Evolutionary conservation across 2,329 filamentous ascomycete species (phyloP).

Genomic region (Penicillium sp.): DNA sequence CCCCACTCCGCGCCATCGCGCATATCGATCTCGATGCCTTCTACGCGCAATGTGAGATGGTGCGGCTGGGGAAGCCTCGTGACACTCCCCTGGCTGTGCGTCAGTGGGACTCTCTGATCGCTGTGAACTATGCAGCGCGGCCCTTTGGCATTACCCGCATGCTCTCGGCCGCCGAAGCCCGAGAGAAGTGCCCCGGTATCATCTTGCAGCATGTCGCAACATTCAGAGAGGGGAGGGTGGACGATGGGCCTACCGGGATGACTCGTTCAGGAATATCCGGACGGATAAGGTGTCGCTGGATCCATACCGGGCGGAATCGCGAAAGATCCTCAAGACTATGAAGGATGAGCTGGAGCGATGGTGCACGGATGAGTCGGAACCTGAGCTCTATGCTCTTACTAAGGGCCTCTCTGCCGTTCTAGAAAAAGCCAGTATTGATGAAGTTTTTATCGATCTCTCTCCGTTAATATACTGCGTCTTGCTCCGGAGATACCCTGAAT

Average conservation of each 20-base stretch:
- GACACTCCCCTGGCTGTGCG: constrained; percentile 84
- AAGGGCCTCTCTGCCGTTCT: constrained; percentile 50
- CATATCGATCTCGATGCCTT: constrained; percentile 97
- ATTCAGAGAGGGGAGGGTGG: constrained; percentile 78
- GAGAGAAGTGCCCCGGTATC: constrained; percentile 77
- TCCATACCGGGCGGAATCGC: constrained; percentile 79
- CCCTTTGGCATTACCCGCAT: constrained; percentile 73
- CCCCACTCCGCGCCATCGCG: constrained; percentile 77
- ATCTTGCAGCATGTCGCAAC: constrained; percentile 90
- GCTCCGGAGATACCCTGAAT: constrained; percentile 69
- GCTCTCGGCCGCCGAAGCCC: constrained; percentile 73
- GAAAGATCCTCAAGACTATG: constrained; percentile 73
- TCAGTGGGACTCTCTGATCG: constrained; percentile 93
- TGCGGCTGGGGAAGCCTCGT: constrained; percentile 68
- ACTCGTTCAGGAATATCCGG: constrained; percentile 71
- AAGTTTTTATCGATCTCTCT: constrained; percentile 90
- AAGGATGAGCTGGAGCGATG: constrained; percentile 62
- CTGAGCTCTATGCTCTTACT: constrained; percentile 17
- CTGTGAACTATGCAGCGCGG: constrained; percentile 90
- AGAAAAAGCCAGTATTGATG: constrained; percentile 92
- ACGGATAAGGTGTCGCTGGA: constrained; percentile 93
- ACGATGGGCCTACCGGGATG: constrained; percentile 83
- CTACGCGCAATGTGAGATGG: constrained; percentile 94
- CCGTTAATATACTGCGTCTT: constrained; percentile 73
- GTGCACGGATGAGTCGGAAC: constrained; percentile 22